Conservation (phyloP, 1,284 basidiomycete species). For the Leccinum brunneo-olivaceum region DNA sequence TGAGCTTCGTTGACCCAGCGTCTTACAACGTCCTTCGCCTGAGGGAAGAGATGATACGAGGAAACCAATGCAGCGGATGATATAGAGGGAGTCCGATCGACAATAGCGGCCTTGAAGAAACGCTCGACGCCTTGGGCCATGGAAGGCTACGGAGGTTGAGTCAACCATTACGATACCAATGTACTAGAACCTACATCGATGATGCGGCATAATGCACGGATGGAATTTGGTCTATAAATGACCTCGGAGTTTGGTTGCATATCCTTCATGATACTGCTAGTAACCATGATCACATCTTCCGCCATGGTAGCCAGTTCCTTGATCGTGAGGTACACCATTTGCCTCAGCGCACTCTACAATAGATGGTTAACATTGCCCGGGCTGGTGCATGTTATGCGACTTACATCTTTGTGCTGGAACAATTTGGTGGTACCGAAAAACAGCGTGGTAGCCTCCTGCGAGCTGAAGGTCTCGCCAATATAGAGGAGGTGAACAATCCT, state of each 20-base stretch:
- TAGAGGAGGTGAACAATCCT: slow-evolving; percentile 96
- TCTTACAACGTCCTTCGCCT: slow-evolving; percentile 91
- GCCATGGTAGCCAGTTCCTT: slow-evolving; percentile 96
- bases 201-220: slow-evolving; percentile 92
- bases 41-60: slow-evolving; percentile 92
- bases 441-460: slow-evolving; percentile 94
- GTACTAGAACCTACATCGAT: slow-evolving; percentile 76
- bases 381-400: slow-evolving; percentile 30
- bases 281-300: slow-evolving; percentile 99
- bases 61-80: slow-evolving; percentile 96
- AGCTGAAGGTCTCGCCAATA: slow-evolving; percentile 90
- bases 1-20: slow-evolving; percentile 99
- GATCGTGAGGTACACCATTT: slow-evolving; percentile 98
- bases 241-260: slow-evolving; percentile 99
- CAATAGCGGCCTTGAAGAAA: slow-evolving; percentile 99
- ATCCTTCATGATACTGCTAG: slow-evolving; percentile 99
- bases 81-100: slow-evolving; percentile 94
- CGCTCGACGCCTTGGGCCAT: slow-evolving; percentile 99
- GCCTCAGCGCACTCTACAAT: slow-evolving; percentile 82
- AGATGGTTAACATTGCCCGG: slow-evolving; percentile 9
- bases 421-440: slow-evolving; percentile 99
- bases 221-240: slow-evolving; percentile 97
- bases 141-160: slow-evolving; percentile 56
- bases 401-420: slow-evolving; percentile 98
- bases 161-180: slow-evolving; percentile 5